Percentiles rank a stretch among this genome's conserved stretches.
Conservation (phyloP, 495 filamentous ascomycete genomes). For the Massariosphaeria phaeospora region DNA sequence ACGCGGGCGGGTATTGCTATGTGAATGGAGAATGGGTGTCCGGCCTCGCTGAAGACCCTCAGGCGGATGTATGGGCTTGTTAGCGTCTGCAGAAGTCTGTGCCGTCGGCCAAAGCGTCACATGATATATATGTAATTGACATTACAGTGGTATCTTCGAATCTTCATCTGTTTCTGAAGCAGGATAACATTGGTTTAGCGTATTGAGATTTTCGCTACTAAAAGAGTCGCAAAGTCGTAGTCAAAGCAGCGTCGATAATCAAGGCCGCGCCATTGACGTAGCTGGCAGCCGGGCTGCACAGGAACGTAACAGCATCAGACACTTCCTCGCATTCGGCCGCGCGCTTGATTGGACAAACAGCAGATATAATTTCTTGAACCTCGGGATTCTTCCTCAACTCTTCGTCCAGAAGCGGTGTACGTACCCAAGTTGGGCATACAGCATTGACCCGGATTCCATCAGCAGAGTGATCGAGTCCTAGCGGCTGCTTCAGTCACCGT, state of each 20-base stretch:
- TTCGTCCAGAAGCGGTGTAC: slow-evolving; percentile 12
- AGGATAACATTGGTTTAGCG: too few relatives aligned
- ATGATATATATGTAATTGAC: too few relatives aligned
- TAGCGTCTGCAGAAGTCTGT: too few relatives aligned
- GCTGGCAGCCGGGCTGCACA: slow-evolving; percentile 19
- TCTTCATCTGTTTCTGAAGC: too few relatives aligned
- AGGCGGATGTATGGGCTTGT: too few relatives aligned
- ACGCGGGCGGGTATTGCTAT: too few relatives aligned
- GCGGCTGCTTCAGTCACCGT: not conserved
- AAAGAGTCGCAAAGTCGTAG: slow-evolving; percentile 6
- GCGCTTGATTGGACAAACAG: slow-evolving; percentile 5
- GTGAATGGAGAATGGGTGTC: too few relatives aligned
- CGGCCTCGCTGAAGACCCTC: too few relatives aligned
- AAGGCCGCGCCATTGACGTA: slow-evolving; percentile 19
- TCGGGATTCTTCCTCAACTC: slow-evolving; percentile 10
- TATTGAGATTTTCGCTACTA: too few relatives aligned
- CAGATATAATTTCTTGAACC: not conserved
- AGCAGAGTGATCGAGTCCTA: slow-evolving; percentile 12
- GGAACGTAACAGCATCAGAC: slow-evolving; percentile 9
- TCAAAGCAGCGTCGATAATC: slow-evolving; percentile 13
- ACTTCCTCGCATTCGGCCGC: slow-evolving; percentile 19
- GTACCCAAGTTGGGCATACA: slow-evolving; percentile 19
- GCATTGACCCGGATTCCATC: slow-evolving; percentile 15
- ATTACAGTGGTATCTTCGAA: too few relatives aligned
- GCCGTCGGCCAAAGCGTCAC: too few relatives aligned